A percentile compares a stretch with the other conserved stretches of the same genome.
Evolutionary conservation across 2,329 filamentous ascomycete species (phyloP).

Genomic region (Rhexocercosporidium sp.): DNA sequence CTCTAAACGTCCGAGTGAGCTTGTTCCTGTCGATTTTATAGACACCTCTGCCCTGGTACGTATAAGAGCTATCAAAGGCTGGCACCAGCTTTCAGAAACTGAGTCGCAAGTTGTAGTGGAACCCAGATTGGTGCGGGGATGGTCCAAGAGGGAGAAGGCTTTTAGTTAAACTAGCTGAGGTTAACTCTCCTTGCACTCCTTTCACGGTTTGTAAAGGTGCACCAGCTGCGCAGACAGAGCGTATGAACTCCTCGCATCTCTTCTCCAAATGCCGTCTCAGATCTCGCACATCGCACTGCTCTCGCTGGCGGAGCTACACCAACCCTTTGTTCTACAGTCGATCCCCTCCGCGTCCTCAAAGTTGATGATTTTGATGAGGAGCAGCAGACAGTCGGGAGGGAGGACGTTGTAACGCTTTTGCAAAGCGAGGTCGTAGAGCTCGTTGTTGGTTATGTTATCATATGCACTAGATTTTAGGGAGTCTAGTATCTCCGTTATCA

Average conservation of each 20-base stretch:
- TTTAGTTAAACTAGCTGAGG: not conserved
- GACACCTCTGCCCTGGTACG: not conserved
- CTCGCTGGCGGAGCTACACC: not conserved
- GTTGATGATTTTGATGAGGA: not conserved
- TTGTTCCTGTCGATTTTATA: not conserved
- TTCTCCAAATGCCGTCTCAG: not conserved
- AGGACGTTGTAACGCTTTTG: not conserved
- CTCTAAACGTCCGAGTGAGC: not conserved
- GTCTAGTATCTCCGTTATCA: not conserved
- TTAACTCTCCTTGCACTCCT: not conserved
- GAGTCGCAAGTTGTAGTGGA: slow-evolving; percentile 5
- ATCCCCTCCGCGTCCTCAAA: not conserved
- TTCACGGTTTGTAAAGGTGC: not conserved
- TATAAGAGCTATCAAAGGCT: not conserved
- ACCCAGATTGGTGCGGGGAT: not conserved
- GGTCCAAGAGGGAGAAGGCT: not conserved
- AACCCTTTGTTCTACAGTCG: slow-evolving; percentile 1
- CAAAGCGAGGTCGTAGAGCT: not conserved
- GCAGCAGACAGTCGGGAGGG: not conserved
- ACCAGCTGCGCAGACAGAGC: not conserved
- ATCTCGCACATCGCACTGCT: not conserved
- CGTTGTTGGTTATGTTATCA: not conserved
- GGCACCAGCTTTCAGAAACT: not conserved
- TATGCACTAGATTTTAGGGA: slow-evolving; percentile 1
- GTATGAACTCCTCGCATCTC: slow-evolving; percentile 1